A percentile compares a stretch with the other conserved stretches of the same genome.
Conservation (phyloP, 176 grass and related monocot species). For the Puya raimondii region DNA sequence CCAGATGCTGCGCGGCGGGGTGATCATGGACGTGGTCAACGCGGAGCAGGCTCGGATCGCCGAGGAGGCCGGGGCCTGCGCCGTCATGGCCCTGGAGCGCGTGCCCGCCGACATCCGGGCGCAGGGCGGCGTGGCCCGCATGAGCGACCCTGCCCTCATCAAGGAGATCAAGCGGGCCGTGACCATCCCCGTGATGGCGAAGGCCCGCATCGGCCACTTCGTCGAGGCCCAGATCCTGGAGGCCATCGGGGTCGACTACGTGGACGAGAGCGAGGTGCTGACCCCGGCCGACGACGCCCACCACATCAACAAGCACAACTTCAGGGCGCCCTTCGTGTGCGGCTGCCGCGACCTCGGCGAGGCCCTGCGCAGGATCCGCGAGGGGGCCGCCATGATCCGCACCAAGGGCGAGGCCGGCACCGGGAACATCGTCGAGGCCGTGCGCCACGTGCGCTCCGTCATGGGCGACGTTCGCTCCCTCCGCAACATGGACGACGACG, state of each 20-base stretch:
- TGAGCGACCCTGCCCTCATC: constrained; percentile 55
- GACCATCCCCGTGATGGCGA: constrained; percentile 68
- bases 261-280: constrained; percentile 88
- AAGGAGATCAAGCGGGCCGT: constrained; percentile 88
- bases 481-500: constrained; percentile 55
- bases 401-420: constrained; percentile 87
- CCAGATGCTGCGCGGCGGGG: constrained; percentile 49
- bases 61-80: constrained; percentile 21
- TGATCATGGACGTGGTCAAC: constrained; percentile 24
- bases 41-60: constrained; percentile 18
- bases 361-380: constrained; percentile 57
- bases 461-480: constrained; percentile 41
- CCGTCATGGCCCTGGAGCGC: constrained; percentile 26
- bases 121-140: constrained; percentile 39
- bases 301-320: constrained; percentile 87
- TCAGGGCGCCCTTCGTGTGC: constrained; percentile 70
- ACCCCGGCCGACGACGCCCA: constrained; percentile 36
- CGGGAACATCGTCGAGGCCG: constrained; percentile 64
- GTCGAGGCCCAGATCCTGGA: constrained; percentile 75
- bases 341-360: constrained; percentile 74
- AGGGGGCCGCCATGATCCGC: constrained; percentile 81
- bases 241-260: constrained; percentile 70
- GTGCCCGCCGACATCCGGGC: constrained; percentile 59
- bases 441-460: constrained; percentile 51
- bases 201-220: constrained; percentile 28